phyloP scores from a whole-genome alignment of 73 alveolate species.

The Tetrahymena elliotti region DNA sequence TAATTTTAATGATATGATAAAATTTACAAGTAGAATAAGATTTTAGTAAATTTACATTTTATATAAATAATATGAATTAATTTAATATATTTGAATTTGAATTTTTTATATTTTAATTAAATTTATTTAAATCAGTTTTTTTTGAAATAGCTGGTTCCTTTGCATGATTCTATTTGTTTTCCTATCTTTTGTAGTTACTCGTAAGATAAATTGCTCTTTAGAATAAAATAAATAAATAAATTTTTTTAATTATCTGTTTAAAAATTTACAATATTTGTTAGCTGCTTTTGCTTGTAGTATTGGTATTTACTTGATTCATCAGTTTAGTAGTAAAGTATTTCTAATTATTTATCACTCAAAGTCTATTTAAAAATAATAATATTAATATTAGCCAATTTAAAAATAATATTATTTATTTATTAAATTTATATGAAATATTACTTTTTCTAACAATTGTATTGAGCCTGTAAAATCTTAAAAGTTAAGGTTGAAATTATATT shows the following conservation, averaged over 20 bases:
- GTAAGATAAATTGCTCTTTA: background rate
- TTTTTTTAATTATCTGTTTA: background rate
- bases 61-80: too few relatives aligned
- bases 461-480: background rate
- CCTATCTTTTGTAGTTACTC: background rate
- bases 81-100: too few relatives aligned
- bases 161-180: background rate
- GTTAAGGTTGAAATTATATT: background rate
- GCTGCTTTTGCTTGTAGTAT: background rate
- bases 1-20: too few relatives aligned
- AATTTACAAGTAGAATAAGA: too few relatives aligned
- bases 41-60: too few relatives aligned
- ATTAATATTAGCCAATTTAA: background rate
- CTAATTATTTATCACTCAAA: background rate
- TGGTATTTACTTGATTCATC: background rate
- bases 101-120: too few relatives aligned
- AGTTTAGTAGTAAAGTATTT: background rate
- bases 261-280: background rate
- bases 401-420: background rate
- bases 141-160: background rate
- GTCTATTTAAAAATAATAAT: background rate
- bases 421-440: background rate
- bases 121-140: background rate
- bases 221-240: background rate
- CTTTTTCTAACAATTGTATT: background rate